Evolutionary conservation across 2,329 filamentous ascomycete species (phyloP).

Genomic region (Metarhizium brunneum): DNA sequence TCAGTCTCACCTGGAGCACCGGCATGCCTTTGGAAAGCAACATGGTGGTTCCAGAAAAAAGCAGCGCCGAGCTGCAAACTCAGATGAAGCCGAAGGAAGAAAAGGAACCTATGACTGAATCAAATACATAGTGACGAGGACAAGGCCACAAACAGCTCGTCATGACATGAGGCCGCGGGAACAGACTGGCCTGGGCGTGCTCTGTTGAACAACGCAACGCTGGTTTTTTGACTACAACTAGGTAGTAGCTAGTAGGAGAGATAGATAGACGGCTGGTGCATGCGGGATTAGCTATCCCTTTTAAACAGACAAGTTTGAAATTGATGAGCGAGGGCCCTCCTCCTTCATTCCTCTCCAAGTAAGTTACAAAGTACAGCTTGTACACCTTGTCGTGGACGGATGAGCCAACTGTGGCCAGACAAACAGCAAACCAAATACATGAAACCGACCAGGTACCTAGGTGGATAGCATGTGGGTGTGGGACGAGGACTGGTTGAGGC

Average conservation of each 20-base stretch:
- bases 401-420: background rate
- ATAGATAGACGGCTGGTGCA: background rate
- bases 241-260: background rate
- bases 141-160: background rate
- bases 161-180: background rate
- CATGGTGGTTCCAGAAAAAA: slow-evolving; percentile 13
- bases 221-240: background rate
- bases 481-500: background rate
- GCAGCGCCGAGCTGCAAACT: slow-evolving; percentile 5
- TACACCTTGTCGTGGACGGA: too few relatives aligned
- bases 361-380: background rate
- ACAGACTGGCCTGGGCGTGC: slow-evolving; percentile 4
- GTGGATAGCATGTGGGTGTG: background rate
- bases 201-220: slow-evolving; percentile 1
- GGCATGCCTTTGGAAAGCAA: slow-evolving; percentile 15
- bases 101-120: background rate
- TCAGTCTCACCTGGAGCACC: slow-evolving; percentile 12
- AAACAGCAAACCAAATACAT: slow-evolving; percentile 4
- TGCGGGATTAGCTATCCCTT: background rate
- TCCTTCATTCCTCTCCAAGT: background rate
- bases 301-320: background rate
- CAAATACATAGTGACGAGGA: background rate
- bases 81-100: background rate
- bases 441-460: slow-evolving; percentile 2
- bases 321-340: background rate